These are phyloP conservation scores for Talaromyces sp. DNA, from an alignment of 2,329 filamentous ascomycete species.

Conservation along the genomic window DNA sequence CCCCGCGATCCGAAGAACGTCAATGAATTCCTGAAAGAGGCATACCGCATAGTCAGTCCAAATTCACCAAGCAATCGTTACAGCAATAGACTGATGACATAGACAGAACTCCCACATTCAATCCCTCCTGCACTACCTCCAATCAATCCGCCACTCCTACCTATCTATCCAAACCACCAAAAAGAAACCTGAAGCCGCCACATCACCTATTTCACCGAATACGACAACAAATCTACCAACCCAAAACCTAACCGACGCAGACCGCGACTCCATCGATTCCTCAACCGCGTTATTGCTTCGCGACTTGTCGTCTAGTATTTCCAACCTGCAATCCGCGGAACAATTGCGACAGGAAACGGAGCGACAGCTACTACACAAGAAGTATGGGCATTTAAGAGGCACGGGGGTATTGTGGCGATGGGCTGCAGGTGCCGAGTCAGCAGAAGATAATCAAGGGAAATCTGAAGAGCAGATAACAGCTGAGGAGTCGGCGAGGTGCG, in stretches of 20 bases:
- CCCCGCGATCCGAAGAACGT: constrained; percentile 41
- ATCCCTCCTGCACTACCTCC: constrained; percentile 75
- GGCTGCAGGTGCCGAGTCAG: constrained; percentile 52
- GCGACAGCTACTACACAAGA: constrained; percentile 66
- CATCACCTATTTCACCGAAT: constrained; percentile 30
- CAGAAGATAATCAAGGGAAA: constrained; percentile 43
- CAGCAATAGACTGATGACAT: neutral
- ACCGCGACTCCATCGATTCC: constrained; percentile 83
- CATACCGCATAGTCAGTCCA: constrained; percentile 73
- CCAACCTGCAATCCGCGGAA: constrained; percentile 76
- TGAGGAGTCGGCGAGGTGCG: constrained; percentile 65
- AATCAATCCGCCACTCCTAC: constrained; percentile 82
- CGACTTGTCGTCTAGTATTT: constrained; percentile 78
- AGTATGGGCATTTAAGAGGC: constrained; percentile 56
- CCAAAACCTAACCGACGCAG: constrained; percentile 68
- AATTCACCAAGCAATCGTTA: neutral
- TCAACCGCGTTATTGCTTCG: constrained; percentile 82
- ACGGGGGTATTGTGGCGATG: constrained; percentile 56
- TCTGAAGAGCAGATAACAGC: constrained; percentile 66
- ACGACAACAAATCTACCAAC: constrained; percentile 24
- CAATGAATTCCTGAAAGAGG: constrained; percentile 89
- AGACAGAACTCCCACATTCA: constrained; percentile 76
- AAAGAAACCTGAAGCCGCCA: constrained; percentile 35
- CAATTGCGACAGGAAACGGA: constrained; percentile 75
- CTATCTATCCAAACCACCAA: constrained; percentile 66